Base-by-base conservation (phyloP, 345 rosid genomes). In the Sisymbrium altissimum region DNA sequence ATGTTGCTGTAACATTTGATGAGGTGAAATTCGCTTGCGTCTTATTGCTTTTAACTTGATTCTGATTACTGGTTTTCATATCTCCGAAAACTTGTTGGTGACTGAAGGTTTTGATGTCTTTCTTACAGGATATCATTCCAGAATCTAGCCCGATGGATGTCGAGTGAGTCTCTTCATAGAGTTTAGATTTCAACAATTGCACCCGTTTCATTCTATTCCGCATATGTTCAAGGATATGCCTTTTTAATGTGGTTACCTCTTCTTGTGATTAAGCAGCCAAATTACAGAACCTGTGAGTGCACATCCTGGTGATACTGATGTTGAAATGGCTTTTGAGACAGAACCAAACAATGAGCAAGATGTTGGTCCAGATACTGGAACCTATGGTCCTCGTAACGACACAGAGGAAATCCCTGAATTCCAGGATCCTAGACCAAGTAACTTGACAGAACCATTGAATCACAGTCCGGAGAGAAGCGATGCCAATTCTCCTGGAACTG, bases 1-100 rank as follows among this genome's bases (percentile, higher is more conserved):
- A 85, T 73, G 83, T 90, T 70, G 83, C 87, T 50, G 41, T 92
- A 71, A 65, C 88, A 23, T 86, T 95, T 55, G 92, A 88, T 52
- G 96, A 92, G 86, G 97, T 88, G 44, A 52, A 62, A 10, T 32
- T 13, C 27, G 14, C 65, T 65, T 68, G 11, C 9, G 6, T 27
- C 33, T 17, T 11, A 30, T 41, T 29, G 10, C 23, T 7, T 27
- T 10, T 13, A 32, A 32, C n/a, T 44, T 61, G 49, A 60, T 53
- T 76, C 9, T 60, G 35, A 30, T 18, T 23, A 39, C 23, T n/a
- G 15, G 9, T 25, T 50, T 72, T 61, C 30, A 40, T 62, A 9
- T 40, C 40, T 50, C n/a, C 0, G 36, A 41, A 17, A 38, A 46
- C 13, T 25, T 54, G 60, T 64, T 15, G 21, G 36, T 54, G 53